A percentile compares a stretch with the other conserved stretches of the same genome.
These are phyloP conservation scores for Pelargonium nanum DNA, from an alignment of 345 rosid genomes.

Conservation along the genomic window DNA sequence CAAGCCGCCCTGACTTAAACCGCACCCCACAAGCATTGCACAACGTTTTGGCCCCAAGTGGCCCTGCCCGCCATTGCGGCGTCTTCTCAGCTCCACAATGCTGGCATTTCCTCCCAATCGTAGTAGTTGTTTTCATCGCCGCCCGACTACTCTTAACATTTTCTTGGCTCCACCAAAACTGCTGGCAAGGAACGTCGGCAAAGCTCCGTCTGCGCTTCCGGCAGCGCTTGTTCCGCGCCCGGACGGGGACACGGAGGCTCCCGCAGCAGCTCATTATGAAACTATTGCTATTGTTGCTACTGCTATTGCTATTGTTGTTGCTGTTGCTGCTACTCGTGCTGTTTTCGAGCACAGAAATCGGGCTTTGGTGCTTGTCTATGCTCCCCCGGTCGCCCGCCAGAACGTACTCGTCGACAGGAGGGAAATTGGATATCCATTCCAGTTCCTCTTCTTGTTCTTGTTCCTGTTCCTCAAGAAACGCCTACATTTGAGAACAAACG, in stretches of 20 bases:
- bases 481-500: not conserved
- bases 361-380: not conserved
- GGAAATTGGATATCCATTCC: not conserved
- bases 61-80: not conserved
- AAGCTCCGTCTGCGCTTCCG: not conserved
- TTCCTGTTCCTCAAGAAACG: not conserved
- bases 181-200: not conserved
- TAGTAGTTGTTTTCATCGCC: too few species aligned
- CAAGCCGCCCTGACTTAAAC: not conserved
- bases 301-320: not conserved
- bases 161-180: not conserved
- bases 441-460: too few species aligned
- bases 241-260: not conserved
- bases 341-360: not conserved
- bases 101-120: not conserved
- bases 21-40: not conserved
- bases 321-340: not conserved
- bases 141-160: not conserved
- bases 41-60: not conserved
- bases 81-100: not conserved
- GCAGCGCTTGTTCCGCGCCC: not conserved
- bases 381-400: not conserved
- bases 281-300: not conserved
- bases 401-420: not conserved
- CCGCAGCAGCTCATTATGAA: not conserved